A percentile compares a stretch with the other conserved stretches of the same genome.
Conservation (phyloP, 1,284 basidiomycete genomes). For the Ceratobasidium sp. region DNA sequence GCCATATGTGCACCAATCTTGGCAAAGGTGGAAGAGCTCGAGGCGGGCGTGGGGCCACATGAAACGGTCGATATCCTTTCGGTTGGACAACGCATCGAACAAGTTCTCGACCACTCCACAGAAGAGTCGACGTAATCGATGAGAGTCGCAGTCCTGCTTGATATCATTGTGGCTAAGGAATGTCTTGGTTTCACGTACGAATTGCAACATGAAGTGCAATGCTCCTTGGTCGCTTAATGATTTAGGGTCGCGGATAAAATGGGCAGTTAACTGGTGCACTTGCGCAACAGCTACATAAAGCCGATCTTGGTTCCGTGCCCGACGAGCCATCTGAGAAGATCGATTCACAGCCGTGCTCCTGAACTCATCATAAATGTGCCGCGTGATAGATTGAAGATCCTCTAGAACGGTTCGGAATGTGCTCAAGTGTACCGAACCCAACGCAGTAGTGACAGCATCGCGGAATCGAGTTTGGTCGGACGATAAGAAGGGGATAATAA, state of each 20-base stretch:
- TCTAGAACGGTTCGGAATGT: slow-evolving; percentile 86
- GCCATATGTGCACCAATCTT: slow-evolving; percentile 94
- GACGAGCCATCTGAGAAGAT: slow-evolving; percentile 57
- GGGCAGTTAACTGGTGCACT: slow-evolving; percentile 88
- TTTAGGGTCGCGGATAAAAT: slow-evolving; percentile 76
- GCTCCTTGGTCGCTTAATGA: slow-evolving; percentile 77
- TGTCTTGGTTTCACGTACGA: slow-evolving; percentile 83
- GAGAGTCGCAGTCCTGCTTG: slow-evolving; percentile 81
- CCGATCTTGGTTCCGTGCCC: slow-evolving; percentile 78
- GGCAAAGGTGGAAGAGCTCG: slow-evolving; percentile 84
- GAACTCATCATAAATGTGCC: slow-evolving; percentile 84
- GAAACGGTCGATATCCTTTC: slow-evolving; percentile 74
- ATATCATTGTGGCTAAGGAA: slow-evolving; percentile 79
- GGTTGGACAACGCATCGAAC: slow-evolving; percentile 73
- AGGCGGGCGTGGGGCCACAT: slow-evolving; percentile 79
- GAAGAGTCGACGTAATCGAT: slow-evolving; percentile 87
- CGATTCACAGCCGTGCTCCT: slow-evolving; percentile 53
- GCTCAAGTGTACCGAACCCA: slow-evolving; percentile 83
- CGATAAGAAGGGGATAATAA: slow-evolving; percentile 86
- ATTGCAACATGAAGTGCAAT: slow-evolving; percentile 83
- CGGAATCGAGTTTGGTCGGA: slow-evolving; percentile 86
- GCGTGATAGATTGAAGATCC: slow-evolving; percentile 80
- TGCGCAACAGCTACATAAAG: slow-evolving; percentile 90
- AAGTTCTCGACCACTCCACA: slow-evolving; percentile 89
- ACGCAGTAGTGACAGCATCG: slow-evolving; percentile 86